Conservation (phyloP, 441 rosid genomes). For the Francoa sonchifolia region DNA sequence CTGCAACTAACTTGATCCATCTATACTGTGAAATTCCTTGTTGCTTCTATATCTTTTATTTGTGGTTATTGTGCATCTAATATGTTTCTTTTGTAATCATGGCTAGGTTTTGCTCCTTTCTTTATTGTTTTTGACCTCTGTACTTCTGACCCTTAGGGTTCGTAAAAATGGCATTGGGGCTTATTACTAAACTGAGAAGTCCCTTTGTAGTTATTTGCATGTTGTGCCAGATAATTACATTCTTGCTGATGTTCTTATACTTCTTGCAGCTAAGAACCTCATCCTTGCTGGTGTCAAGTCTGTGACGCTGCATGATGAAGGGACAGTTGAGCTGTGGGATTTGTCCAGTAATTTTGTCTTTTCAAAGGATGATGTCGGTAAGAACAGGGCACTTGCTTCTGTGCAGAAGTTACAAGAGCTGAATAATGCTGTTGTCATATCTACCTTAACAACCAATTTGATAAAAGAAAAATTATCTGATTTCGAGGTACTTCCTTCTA, state of each 20-base stretch:
- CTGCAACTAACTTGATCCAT: too few relatives aligned
- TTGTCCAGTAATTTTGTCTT: slow-evolving; percentile 69
- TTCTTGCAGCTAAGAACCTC: slow-evolving; percentile 67
- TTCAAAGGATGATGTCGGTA: slow-evolving; percentile 65
- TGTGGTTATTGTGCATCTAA: too few relatives aligned
- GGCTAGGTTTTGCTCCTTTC: too few relatives aligned
- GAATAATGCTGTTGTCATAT: slow-evolving; percentile 59
- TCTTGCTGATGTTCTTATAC: neutral
- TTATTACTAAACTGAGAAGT: too few relatives aligned
- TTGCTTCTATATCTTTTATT: too few relatives aligned
- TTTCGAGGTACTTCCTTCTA: slow-evolving; percentile 40
- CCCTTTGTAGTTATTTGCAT: too few relatives aligned
- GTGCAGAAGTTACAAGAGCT: slow-evolving; percentile 82
- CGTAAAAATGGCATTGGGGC: too few relatives aligned
- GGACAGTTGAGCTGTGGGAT: slow-evolving; percentile 75
- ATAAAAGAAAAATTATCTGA: slow-evolving; percentile 53
- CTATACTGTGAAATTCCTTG: too few relatives aligned
- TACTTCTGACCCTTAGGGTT: too few relatives aligned
- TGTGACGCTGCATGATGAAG: slow-evolving; percentile 74
- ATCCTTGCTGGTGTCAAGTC: slow-evolving; percentile 88
- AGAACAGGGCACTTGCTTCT: slow-evolving; percentile 81
- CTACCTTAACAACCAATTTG: slow-evolving; percentile 54
- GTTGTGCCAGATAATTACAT: too few relatives aligned
- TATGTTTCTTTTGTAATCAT: too few relatives aligned
- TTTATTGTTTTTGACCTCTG: too few relatives aligned